Base-by-base conservation (phyloP, 192 early-diverging fungal genomes). In the Diversispora epigaea region DNA sequence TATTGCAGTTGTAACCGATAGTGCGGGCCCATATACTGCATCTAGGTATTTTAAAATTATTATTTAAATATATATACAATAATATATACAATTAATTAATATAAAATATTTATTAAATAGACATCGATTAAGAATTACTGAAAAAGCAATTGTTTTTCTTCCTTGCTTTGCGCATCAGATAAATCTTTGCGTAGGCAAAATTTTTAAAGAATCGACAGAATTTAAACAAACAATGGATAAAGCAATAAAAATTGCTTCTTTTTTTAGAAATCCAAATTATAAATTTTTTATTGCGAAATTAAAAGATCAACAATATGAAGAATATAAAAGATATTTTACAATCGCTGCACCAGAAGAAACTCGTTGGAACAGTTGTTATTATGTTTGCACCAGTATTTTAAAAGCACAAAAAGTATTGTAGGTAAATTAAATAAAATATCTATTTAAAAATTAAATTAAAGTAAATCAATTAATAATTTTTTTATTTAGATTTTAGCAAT, bases 281-380 rank as follows among this genome's bases (percentile, higher is more conserved):
- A 39, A 65, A 19, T 65, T 65, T 44, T 65, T 65, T 65, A 65
- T 65, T 21, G 63, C 39, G 22, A 39, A 9, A 65, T 65, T 65
- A n/a, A 10, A 4, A 17, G 12, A 65, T 14, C 0, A 43, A 41
- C 63, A 65, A 65, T 41, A 65, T 14, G 43, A 15, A 43, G 19
- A 8, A 15, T 65, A 65, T 43, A 22, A 10, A 11, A 43, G 43
- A 65, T 12, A 12, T 65, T 65, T 41, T 21, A 12, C 63, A 65
- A 12, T 65, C 14, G 40, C 12, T 6, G 63, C 39, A 15, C 14
- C 63, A 3, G 14, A 40, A 0, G 14, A 65, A 65, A 65, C 63
- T 5, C 8, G 63, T 0, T 65, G 63, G 40, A 65, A 65, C 40
- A 65, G 63, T 45, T 43, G 9, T 45, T 65, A 43, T 65, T 12